These are phyloP conservation scores for Incumbomyces lentus DNA, from an alignment of 2,329 filamentous ascomycete genomes.

Conservation along the genomic window DNA sequence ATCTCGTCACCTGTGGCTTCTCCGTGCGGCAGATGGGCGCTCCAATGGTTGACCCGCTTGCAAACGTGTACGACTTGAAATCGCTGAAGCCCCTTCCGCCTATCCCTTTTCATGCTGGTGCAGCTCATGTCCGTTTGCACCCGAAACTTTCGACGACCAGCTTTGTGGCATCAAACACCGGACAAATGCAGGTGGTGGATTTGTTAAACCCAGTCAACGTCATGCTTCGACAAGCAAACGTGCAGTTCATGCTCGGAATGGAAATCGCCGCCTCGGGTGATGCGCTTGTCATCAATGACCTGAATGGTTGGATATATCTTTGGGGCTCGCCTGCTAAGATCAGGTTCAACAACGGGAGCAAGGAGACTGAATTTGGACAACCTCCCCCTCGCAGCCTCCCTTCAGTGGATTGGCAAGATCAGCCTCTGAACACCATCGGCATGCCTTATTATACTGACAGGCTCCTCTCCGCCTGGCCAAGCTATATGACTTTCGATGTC, in stretches of 20 bases:
- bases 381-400: constrained; percentile 49
- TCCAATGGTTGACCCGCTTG: constrained; percentile 80
- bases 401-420: constrained; percentile 60
- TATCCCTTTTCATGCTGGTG: constrained; percentile 83
- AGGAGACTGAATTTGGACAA: constrained; percentile 68
- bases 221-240: constrained; percentile 72
- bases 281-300: constrained; percentile 69
- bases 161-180: constrained; percentile 82
- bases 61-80: constrained; percentile 93
- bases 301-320: constrained; percentile 67
- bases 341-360: constrained; percentile 73
- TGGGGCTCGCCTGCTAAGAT: constrained; percentile 83
- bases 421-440: constrained; percentile 73
- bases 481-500: constrained; percentile 70
- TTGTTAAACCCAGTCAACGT: constrained; percentile 86
- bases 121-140: constrained; percentile 92
- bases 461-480: constrained; percentile 82
- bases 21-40: constrained; percentile 70
- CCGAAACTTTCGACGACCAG: constrained; percentile 90
- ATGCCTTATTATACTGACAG: constrained; percentile 89
- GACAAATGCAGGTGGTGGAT: constrained; percentile 92
- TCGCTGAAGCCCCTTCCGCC: constrained; percentile 78
- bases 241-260: constrained; percentile 66
- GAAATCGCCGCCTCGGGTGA: constrained; percentile 84
- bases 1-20: constrained; percentile 89